Evolutionary conservation across 768 basidiomycete genomes (phyloP).

Genomic region (Agaricus bisporus): DNA sequence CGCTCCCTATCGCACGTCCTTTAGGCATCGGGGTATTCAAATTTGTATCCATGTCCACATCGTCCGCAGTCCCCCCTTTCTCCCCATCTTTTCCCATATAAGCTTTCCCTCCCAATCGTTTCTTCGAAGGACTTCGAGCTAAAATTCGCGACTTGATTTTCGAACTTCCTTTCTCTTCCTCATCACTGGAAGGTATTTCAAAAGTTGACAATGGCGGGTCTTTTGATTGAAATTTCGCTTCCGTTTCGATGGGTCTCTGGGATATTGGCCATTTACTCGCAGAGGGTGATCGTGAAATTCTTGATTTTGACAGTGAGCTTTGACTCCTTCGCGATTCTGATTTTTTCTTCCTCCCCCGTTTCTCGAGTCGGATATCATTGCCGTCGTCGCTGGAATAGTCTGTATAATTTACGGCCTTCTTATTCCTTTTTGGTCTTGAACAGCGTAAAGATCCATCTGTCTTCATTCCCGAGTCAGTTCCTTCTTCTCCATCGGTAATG

Average conservation of each 20-base stretch:
- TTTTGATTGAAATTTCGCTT: background rate
- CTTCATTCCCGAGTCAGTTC: background rate
- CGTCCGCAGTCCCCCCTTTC: background rate
- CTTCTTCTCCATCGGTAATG: background rate
- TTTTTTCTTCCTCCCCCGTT: too few relatives aligned
- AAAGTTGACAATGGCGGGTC: background rate
- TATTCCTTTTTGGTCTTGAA: conserved; percentile 3
- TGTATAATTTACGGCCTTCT: background rate
- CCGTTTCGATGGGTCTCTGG: background rate
- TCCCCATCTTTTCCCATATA: background rate
- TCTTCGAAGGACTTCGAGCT: background rate
- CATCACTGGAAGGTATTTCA: background rate
- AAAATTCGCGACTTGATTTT: background rate
- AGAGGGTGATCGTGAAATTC: background rate
- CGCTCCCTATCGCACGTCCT: background rate
- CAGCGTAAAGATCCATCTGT: background rate
- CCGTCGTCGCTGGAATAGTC: conserved; percentile 1
- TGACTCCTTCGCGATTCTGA: background rate
- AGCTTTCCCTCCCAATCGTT: background rate
- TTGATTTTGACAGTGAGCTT: background rate
- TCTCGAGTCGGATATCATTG: background rate
- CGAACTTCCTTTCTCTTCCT: background rate
- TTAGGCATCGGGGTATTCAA: conserved; percentile 1
- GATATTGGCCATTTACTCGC: background rate
- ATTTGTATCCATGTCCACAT: background rate